Base-by-base conservation (phyloP, 495 filamentous ascomycete genomes). In the Penicillium nucicola region DNA sequence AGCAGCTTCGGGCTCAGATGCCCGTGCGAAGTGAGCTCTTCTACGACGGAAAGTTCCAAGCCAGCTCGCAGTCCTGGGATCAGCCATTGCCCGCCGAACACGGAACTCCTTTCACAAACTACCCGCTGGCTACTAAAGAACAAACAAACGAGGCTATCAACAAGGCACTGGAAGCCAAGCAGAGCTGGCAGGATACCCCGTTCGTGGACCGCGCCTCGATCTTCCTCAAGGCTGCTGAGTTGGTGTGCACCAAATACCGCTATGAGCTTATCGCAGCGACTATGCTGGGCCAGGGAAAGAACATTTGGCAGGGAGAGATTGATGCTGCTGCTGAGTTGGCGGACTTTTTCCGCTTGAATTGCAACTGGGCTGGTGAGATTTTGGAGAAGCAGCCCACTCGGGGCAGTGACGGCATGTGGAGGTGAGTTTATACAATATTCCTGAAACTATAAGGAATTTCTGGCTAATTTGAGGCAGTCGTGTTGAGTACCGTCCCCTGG, bases 301-400 rank as follows among this genome's bases (percentile, higher is more conserved):
- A 96, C 64, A 87, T 88, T 15, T 97, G 91, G 90, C 92, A 97
- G 65, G 92, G 88, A 37, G 92, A 97, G 77, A 96, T 97, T 55
- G 92, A 97, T 70, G 84, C 91, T 17, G 91, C 91, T 2, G 92
- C 92, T 1, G 92, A 97, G 69, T 70, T 95, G 46, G 85, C 83
- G 48, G 92, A 97, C 65, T 97, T 97, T 71, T 76, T 96, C 45
- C 80, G 86, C 47, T 90, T 89, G 70, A 91, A 88, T 66, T 86
- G 88, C 50, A 77, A 85, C 54, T 89, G 81, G 60, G 88, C 87
- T 11, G 84, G 88, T 50, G 84, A 90, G 67, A 66, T 91, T 33
- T 84, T 89, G 58, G 82, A 83, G 44, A 81, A 83, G 58, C 88
- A 92, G 66, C 88, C 88, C 70, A 85, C 71, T 73, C 53, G 67